Evolutionary conservation across 306 rosid species (phyloP), one percentile per base, ranked within the genome.

Genomic region (Trifolium subterraneum): DNA sequence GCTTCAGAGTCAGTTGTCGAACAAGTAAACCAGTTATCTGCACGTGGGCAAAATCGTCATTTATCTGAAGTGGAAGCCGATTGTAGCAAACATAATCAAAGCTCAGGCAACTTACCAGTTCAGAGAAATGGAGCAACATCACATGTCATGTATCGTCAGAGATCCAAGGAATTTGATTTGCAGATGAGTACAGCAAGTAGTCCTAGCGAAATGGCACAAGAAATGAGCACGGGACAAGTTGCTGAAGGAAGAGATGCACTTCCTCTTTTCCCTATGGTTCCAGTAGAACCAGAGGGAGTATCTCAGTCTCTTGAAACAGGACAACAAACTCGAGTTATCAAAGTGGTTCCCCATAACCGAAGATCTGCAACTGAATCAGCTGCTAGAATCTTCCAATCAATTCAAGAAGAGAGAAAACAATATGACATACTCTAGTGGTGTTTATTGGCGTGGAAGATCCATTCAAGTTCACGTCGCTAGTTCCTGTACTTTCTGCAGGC

Each of bases 291-390:
- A 35, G 88, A 86, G 72, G 87, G 42, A 63, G 88, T 61, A 73
- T 73, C 85, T 52, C 90, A 83, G 71, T 80, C 88, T 51, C 68
- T 50, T 16, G 87, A 80, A 22, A 63, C 81, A 1, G 85, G 76
- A 61, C 86, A 78, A 71, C 89, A 68, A 29, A 81, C 76, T 16
- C 88, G 82, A 39, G 99, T 80, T 16, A 92, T 95, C 81, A 89
- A 86, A 84, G 98, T 95, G 13, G 98, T 95, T 59, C 99, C 99
- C 2, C 96, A 92, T 72, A 95, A 92, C 71, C 86, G 86, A 39
- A 87, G 90, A 83, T 60, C 88, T 18, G 99, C 99, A 10, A 95
- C 89, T 3, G 96, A 82, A 73, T 95, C 99, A 13, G 99, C 99
- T 4, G 97, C 97, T 64, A 87, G 97, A 75, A 95, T 95, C 78